Base-by-base conservation (phyloP, 108 stramenopile genomes). In the Nitzschia sp. region DNA sequence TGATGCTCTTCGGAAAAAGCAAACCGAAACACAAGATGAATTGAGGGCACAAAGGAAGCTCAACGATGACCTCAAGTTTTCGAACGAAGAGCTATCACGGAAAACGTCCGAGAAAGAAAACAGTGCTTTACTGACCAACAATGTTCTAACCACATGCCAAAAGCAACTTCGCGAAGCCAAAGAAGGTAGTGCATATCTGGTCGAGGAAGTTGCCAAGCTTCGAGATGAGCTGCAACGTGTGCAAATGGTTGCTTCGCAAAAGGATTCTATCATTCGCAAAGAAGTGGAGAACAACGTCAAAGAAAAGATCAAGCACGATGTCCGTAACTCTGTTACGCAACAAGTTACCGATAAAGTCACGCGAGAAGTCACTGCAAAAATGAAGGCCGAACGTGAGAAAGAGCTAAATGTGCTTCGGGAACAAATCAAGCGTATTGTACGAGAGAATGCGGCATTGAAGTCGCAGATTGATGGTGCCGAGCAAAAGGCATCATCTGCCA, bases 351-450 rank as follows among this genome's bases (percentile, higher is more conserved):
- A 63, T 26, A 61, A 42, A 63, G 40, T 63, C n/a, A 50, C 50
- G 10, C 57, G 56, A 52, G 67, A 68, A 15, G 34, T 75, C 11
- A 42, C 41, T 54, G 20, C 41, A 0, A 39, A 52, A 51, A 55
- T 75, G 42, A 55, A 46, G 17, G 60, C 52, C 22, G 60, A 61
- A 29, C 42, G 63, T 3, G 67, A 75, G 10, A 68, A 51, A 14
- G 73, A 75, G 44, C 11, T 75, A 8, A 68, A 43, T 14, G 38
- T 9, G 3, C 58, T 75, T n/a, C 65, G 61, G 12, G 61, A 54
- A 2, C 60, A 71, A 53, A 34, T 71, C 0, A 39, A 54, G 29
- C 20, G 51, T 41, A 53, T 68, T 17, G 56, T 60, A 5, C 59
- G 65, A 37, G 60, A 75, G 19, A 71, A 71, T 26, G 39, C 57